A percentile compares a stretch with the other conserved stretches of the same genome.
Conservation (phyloP, 164 flowering plant species). For the Nymphaea thermarum region DNA sequence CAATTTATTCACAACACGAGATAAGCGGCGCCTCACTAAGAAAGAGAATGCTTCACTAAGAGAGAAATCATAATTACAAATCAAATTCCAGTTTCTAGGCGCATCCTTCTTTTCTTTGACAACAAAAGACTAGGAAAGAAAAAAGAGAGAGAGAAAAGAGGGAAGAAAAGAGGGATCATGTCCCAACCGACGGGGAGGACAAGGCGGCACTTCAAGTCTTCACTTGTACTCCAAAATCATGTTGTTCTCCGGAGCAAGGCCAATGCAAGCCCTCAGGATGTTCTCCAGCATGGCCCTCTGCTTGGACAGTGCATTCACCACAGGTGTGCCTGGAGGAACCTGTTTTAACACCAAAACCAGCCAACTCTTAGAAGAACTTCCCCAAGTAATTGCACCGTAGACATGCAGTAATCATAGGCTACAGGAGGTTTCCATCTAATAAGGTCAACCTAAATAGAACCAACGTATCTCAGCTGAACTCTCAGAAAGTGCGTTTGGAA, state of each 20-base stretch:
- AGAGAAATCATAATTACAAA: no score
- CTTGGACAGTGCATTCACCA: slow-evolving; percentile 94
- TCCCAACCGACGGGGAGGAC: not conserved
- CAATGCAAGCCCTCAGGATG: slow-evolving; percentile 94
- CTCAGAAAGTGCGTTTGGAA: no score
- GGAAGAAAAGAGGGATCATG: not conserved
- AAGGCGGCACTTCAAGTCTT: not conserved
- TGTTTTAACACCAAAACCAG: slow-evolving; percentile 13
- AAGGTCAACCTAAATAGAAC: no score
- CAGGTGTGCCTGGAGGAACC: slow-evolving; percentile 99
- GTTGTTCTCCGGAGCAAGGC: slow-evolving; percentile 97
- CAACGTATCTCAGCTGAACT: no score
- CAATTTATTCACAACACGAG: no score
- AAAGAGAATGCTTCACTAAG: no score
- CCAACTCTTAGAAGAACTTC: not conserved
- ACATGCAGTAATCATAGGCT: no score
- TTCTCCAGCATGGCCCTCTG: slow-evolving; percentile 99
- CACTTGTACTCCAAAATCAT: slow-evolving; percentile 34
- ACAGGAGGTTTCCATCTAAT: no score
- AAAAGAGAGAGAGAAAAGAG: not conserved
- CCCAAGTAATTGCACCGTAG: not conserved
- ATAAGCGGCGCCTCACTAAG: no score
- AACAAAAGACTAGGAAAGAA: no score
- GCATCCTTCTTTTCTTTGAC: no score
- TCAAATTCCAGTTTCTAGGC: no score